phyloP scores from a whole-genome alignment of 192 early-diverging fungal species.

The Coemansia sp. region DNA sequence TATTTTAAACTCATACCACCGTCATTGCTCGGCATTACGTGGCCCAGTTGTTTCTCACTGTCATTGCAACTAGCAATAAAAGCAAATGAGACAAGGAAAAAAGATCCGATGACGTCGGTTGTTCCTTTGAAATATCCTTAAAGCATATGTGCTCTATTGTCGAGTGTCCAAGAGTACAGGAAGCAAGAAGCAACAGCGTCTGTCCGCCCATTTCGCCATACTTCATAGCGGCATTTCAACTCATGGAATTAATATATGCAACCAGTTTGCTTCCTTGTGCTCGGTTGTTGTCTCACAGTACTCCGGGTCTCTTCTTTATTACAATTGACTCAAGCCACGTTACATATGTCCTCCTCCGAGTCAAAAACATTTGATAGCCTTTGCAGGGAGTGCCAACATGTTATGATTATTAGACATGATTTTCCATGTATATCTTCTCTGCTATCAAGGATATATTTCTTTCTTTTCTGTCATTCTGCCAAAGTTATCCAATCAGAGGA shows the following conservation, averaged over 20 bases:
- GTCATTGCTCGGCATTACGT: no score
- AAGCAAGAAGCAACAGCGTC: neutral
- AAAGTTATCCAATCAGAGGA: neutral
- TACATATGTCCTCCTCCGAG: neutral
- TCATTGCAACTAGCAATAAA: neutral
- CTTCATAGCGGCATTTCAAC: neutral
- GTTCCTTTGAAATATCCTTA: neutral
- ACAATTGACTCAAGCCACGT: neutral
- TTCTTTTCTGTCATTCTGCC: no score
- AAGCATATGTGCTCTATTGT: neutral
- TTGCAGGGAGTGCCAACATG: neutral
- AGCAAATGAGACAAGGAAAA: neutral
- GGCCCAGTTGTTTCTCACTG: no score
- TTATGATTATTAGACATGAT: neutral
- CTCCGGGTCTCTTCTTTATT: neutral
- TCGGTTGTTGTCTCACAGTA: neutral
- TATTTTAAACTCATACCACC: no score
- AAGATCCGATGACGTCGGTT: neutral
- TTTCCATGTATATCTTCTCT: neutral
- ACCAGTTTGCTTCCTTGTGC: neutral
- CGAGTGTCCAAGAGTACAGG: neutral
- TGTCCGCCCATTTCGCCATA: neutral
- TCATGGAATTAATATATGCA: slow-evolving; percentile 14
- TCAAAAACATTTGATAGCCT: neutral
- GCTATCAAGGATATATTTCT: neutral